Evolutionary conservation across 306 rosid species (phyloP).

Genomic region (Urtica urens): DNA sequence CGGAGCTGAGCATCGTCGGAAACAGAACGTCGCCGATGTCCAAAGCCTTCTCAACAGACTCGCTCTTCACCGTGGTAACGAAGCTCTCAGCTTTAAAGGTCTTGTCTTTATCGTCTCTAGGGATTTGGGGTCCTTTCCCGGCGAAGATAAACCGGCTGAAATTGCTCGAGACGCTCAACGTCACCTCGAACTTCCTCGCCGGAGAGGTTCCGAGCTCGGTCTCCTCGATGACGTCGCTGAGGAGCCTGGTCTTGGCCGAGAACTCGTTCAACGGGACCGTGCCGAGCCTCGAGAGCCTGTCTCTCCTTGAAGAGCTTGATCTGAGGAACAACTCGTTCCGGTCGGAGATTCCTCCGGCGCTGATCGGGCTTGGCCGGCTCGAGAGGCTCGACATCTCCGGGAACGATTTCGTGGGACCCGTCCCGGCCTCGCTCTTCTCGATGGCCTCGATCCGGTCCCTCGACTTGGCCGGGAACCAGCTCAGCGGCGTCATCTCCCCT

Average conservation of each 20-base stretch:
- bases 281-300: slow-evolving; percentile 42
- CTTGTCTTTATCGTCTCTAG: slow-evolving; percentile 53
- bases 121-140: slow-evolving; percentile 86
- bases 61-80: slow-evolving; percentile 53
- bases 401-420: slow-evolving; percentile 47
- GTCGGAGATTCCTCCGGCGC: slow-evolving; percentile 38
- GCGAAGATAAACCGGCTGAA: slow-evolving; percentile 41
- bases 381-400: slow-evolving; percentile 52
- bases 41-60: slow-evolving; percentile 48
- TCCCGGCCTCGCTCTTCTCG: slow-evolving; percentile 54
- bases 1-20: slow-evolving; percentile 54
- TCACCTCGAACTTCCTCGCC: slow-evolving; percentile 56
- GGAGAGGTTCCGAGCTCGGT: slow-evolving; percentile 54
- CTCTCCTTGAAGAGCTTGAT: slow-evolving; percentile 46
- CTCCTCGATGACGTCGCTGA: slow-evolving; percentile 32
- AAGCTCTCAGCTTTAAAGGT: slow-evolving; percentile 56
- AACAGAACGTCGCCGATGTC: slow-evolving; percentile 53
- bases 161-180: slow-evolving; percentile 48
- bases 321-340: slow-evolving; percentile 55
- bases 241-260: slow-evolving; percentile 46
- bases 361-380: slow-evolving; percentile 33
- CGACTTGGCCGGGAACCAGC: slow-evolving; percentile 48
- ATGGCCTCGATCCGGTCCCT: slow-evolving; percentile 53
- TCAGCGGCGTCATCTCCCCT: slow-evolving; percentile 46
- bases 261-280: slow-evolving; percentile 58